Evolutionary conservation across 2,329 filamentous ascomycete species (phyloP).

Genomic region (Helminthosporium solani): DNA sequence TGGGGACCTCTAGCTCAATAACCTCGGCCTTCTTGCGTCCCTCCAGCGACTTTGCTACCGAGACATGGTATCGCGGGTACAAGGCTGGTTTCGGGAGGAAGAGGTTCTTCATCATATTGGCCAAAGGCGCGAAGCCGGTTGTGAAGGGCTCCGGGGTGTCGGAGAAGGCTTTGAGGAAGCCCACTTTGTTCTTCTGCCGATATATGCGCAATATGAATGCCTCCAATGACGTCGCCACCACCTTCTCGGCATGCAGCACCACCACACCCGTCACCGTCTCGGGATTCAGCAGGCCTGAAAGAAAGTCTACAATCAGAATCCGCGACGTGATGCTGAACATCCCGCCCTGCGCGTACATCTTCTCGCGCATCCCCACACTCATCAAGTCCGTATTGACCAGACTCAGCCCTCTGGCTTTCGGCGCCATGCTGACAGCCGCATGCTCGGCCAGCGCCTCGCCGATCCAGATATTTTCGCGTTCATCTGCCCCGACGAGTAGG

Average conservation of each 20-base stretch:
- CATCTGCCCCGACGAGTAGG: slow-evolving; percentile 83
- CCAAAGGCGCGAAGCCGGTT: slow-evolving; percentile 80
- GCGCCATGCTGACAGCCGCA: slow-evolving; percentile 81
- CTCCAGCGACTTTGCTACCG: slow-evolving; percentile 85
- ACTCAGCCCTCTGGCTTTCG: slow-evolving; percentile 79
- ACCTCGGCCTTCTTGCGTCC: slow-evolving; percentile 93
- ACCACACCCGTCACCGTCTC: slow-evolving; percentile 84
- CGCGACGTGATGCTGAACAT: slow-evolving; percentile 95
- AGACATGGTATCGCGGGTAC: slow-evolving; percentile 91
- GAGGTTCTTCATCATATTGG: slow-evolving; percentile 87
- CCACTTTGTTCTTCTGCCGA: slow-evolving; percentile 87
- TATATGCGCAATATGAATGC: slow-evolving; percentile 95
- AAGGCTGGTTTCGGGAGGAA: slow-evolving; percentile 86
- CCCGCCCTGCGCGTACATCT: slow-evolving; percentile 85
- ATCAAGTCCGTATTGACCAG: slow-evolving; percentile 94
- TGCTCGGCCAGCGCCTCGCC: slow-evolving; percentile 95
- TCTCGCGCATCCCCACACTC: slow-evolving; percentile 82
- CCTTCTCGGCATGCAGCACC: slow-evolving; percentile 82
- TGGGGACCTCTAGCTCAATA: slow-evolving; percentile 91
- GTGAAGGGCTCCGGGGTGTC: slow-evolving; percentile 91
- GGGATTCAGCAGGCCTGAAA: slow-evolving; percentile 79
- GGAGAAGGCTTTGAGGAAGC: slow-evolving; percentile 94
- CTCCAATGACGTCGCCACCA: slow-evolving; percentile 83
- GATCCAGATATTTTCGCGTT: slow-evolving; percentile 94
- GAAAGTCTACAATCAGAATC: slow-evolving; percentile 88